Evolutionary conservation across 1,284 basidiomycete genomes (phyloP).

Genomic region (Malassezia brasiliensis): DNA sequence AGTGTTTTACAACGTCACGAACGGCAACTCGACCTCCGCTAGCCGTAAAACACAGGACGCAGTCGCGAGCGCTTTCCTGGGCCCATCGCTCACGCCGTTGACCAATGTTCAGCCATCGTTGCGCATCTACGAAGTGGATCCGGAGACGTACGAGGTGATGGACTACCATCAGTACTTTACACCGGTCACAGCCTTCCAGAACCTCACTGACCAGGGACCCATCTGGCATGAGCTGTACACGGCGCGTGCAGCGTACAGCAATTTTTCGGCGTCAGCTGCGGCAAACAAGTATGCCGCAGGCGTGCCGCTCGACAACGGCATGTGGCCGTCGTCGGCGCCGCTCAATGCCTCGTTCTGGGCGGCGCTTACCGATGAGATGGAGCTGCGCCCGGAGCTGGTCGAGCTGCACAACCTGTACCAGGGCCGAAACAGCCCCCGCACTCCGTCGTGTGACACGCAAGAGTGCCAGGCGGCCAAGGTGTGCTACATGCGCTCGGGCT

Average conservation of each 20-base stretch:
- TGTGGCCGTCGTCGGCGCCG: constrained; percentile 61
- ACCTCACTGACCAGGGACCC: constrained; percentile 57
- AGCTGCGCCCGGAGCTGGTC: constrained; percentile 56
- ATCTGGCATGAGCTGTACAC: constrained; percentile 61
- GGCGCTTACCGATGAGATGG: constrained; percentile 65
- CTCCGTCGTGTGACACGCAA: constrained; percentile 55
- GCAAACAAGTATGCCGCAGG: constrained; percentile 11
- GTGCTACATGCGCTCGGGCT: constrained; percentile 68
- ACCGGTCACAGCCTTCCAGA: constrained; percentile 20
- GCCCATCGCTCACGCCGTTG: constrained; percentile 63
- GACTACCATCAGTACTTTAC: constrained; percentile 45
- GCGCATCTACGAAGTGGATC: constrained; percentile 68
- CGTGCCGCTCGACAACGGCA: constrained; percentile 10
- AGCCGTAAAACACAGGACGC: constrained; percentile 45
- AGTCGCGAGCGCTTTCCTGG: constrained; percentile 49
- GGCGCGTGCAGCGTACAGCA: constrained; percentile 59
- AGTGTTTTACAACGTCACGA: constrained; percentile 69
- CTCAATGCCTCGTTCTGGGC: constrained; percentile 78
- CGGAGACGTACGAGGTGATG: constrained; percentile 50
- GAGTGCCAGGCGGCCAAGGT: constrained; percentile 62
- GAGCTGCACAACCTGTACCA: constrained; percentile 63
- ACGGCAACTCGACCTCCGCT: constrained; percentile 52
- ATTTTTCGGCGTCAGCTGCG: constrained; percentile 48
- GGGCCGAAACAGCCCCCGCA: constrained; percentile 58
- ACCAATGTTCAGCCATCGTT: constrained; percentile 69